phyloP scores from a whole-genome alignment of 2,329 filamentous ascomycete species.

The Akanthomyces uredinophilus region DNA sequence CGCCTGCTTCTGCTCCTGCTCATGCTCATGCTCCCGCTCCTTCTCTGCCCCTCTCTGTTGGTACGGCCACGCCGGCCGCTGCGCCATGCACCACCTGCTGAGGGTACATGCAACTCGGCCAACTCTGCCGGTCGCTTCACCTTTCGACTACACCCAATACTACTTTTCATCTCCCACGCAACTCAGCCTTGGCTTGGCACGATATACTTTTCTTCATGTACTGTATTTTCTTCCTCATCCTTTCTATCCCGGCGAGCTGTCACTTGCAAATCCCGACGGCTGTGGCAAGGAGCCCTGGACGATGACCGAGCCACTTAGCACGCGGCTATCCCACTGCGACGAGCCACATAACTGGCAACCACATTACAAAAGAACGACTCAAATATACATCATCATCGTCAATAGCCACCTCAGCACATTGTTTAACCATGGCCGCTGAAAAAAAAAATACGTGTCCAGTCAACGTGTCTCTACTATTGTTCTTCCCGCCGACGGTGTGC shows the following conservation, averaged over 20 bases:
- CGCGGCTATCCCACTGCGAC: neutral
- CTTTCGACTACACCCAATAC: neutral
- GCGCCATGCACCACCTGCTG: neutral
- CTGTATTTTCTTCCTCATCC: neutral
- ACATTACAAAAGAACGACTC: neutral
- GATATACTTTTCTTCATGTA: neutral
- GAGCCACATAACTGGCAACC: neutral
- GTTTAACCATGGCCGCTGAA: neutral
- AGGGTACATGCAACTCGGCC: neutral
- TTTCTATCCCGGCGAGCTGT: neutral
- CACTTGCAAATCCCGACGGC: neutral
- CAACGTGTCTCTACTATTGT: neutral
- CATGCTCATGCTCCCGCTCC: neutral
- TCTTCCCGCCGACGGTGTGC: neutral
- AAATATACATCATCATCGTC: neutral
- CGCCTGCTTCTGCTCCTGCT: too few species aligned
- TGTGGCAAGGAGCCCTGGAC: neutral
- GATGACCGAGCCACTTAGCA: conserved; percentile 4
- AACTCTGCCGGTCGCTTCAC: neutral
- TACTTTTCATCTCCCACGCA: neutral
- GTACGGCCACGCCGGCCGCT: neutral
- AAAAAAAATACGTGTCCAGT: neutral
- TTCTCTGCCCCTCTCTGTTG: neutral
- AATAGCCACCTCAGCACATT: neutral
- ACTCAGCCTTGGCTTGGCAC: neutral